Evolutionary conservation across 352 stramenopile genomes (phyloP), one percentile per base, ranked within the genome.

Genomic region (Phytophthora sp.): DNA sequence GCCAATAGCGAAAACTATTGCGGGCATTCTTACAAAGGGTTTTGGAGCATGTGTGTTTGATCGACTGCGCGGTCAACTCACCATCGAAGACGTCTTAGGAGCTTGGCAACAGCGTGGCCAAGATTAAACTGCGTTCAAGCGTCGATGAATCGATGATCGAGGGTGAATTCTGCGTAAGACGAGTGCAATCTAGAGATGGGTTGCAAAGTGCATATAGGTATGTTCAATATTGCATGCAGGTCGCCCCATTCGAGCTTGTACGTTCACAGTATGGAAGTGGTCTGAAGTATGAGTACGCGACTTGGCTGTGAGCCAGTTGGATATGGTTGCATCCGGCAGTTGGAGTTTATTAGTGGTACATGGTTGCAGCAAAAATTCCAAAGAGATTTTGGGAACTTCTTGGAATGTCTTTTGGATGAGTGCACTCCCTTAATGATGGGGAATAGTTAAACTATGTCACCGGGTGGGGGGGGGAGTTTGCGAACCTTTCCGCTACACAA

Each of bases 11-110:
- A 15, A 63, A 2, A 63, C 54, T 54, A 11, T 55, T n/a, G 42
- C 41, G 4, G 55, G 55, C 18, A 39, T 63, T 30, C 55, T 45
- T 39, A 63, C 55, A 2, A 63, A 63, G 30, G 39, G 39, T 29
- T 52, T 59, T 16, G 52, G 52, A 7, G 36, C 52, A 11, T 46
- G 23, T 20, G 23, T 47, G 9, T 60, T 60, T 51, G 38, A 38
- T 11, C 53, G 27, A 8, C 26, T 53, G 41, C 39, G 54, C 6
- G 29, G 49, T 20, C 8, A 47, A 4, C 50, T 57, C 15, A 46
- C 45, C 21, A 13, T 57, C 3, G 50, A 57, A 57, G 50, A 45
- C 7, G 38, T 24, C 18, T 3, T 26, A 26, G 38, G 13, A 15
- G 38, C 16, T 6, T 45, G 38, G 38, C 1, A n/a, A n/a, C 18